These are phyloP conservation scores for Nakazawaea ishiwadae DNA, from an alignment of 805 yeast species.

Conservation along the genomic window DNA sequence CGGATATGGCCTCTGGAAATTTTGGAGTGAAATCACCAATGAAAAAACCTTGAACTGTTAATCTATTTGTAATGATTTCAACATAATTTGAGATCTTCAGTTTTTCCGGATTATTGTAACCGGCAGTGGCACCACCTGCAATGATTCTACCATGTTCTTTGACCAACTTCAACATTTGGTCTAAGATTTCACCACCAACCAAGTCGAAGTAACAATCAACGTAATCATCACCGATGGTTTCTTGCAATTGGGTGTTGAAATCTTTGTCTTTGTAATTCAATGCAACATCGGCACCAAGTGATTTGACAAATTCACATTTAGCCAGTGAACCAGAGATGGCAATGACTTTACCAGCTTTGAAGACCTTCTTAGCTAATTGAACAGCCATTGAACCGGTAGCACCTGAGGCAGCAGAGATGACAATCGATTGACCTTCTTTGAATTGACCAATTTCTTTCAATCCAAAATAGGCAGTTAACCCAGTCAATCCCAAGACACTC, in stretches of 20 bases:
- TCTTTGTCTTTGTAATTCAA: constrained; percentile 48
- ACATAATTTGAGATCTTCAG: constrained; percentile 35
- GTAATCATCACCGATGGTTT: constrained; percentile 41
- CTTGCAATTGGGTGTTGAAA: constrained; percentile 29
- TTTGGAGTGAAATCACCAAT: constrained; percentile 37
- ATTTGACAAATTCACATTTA: constrained; percentile 49
- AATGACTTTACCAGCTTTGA: constrained; percentile 50
- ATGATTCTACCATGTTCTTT: constrained; percentile 40
- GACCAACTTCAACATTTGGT: constrained; percentile 33
- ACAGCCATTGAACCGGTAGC: constrained; percentile 64
- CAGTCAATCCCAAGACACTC: constrained; percentile 50
- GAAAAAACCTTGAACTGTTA: constrained; percentile 50
- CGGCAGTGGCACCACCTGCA: constrained; percentile 63
- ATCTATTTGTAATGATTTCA: constrained; percentile 43
- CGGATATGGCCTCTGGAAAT: constrained; percentile 32
- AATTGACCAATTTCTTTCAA: constrained; percentile 45
- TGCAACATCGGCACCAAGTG: constrained; percentile 47
- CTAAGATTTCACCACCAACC: constrained; percentile 60
- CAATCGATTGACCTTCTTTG: constrained; percentile 38
- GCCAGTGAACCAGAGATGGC: constrained; percentile 60
- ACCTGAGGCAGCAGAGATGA: constrained; percentile 66
- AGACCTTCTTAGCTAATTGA: constrained; percentile 49
- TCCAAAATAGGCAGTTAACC: constrained; percentile 59
- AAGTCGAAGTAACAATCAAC: constrained; percentile 55
- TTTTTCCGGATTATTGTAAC: constrained; percentile 42